phyloP scores from a whole-genome alignment of 768 basidiomycete species.

The Sarcodon aspratus region DNA sequence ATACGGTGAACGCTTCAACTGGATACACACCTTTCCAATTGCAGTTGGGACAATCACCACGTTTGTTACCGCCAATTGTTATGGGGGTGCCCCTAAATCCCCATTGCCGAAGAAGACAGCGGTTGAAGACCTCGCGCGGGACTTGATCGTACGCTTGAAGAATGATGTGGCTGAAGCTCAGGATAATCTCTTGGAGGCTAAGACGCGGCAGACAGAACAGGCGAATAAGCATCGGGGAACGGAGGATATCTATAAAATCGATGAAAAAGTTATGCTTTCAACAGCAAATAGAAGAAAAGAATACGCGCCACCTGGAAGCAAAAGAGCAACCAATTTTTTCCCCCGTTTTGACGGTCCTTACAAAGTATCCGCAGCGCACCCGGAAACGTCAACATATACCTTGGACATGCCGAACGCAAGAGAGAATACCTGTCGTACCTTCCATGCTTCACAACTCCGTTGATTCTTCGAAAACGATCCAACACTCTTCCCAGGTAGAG shows the following conservation, averaged over 20 bases:
- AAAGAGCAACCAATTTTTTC: slow-evolving; percentile 30
- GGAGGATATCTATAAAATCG: slow-evolving; percentile 15
- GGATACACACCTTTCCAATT: too few species aligned
- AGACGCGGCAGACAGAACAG: slow-evolving; percentile 12
- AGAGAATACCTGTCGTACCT: slow-evolving; percentile 2
- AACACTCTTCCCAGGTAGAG: slow-evolving; percentile 3
- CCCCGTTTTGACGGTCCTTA: slow-evolving; percentile 19
- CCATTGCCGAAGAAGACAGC: too few species aligned
- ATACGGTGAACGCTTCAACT: too few species aligned
- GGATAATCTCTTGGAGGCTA: slow-evolving; percentile 20
- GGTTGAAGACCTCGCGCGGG: too few species aligned
- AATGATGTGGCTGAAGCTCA: slow-evolving; percentile 17
- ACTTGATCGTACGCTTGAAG: slow-evolving; percentile 4
- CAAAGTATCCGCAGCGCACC: slow-evolving; percentile 4
- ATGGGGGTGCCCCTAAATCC: too few species aligned
- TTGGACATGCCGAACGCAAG: slow-evolving; percentile 11
- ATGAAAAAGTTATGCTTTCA: slow-evolving; percentile 25
- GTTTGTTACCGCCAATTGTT: too few species aligned
- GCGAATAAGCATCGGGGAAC: slow-evolving; percentile 16
- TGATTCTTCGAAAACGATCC: slow-evolving; percentile 4
- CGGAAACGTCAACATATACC: slow-evolving; percentile 13
- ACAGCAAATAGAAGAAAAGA: slow-evolving; percentile 16
- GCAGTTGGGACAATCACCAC: not conserved
- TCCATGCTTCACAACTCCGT: slow-evolving; percentile 5
- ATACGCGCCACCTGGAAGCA: slow-evolving; percentile 14